Evolutionary conservation across 192 early-diverging fungal genomes (phyloP), one percentile per base, ranked within the genome.

Genomic region (Geosiphon pyriformis): DNA sequence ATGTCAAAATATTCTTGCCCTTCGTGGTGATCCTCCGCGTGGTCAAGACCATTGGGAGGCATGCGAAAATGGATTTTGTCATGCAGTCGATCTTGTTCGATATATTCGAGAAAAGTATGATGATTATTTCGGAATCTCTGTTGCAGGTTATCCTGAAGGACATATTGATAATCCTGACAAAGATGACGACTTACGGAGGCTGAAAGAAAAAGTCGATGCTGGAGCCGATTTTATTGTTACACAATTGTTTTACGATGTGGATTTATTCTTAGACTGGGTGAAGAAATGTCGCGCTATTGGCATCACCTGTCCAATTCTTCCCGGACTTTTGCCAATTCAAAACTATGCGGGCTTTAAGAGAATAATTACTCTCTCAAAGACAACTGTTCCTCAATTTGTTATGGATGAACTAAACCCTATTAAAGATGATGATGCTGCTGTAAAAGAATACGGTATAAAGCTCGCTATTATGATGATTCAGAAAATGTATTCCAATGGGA

Each of bases 131-230:
- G 91, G 93, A 61, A 92, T 99, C 56, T 94, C 88, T 59, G 97
- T 99, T n/a, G 97, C 97, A 2, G 96, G 91, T 29, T 94, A 98
- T 75, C 94, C 94, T 18, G 97, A 99, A 76, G 92, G 92, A 26
- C 95, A 96, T 80, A 68, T 85, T 27, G 92, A 95, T 67, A 90
- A 88, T 62, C 75, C 82, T 12, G 83, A 87, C 76, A 78, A 77
- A 50, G 84, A 87, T 30, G 74, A 83, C 11, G 97, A 99, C 67
- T 75, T 98, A 33, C 49, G 68, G 46, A 82, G 85, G 69, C 82
- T 99, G 51, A 89, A 91, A 62, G 85, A 77, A 27, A 99, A 99
- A 77, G 82, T 93, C 6, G 85, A 93, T 47, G 90, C 93, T 6
- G 95, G 95, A 12, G 97, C 94, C 0, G 94, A 99, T 69, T 91